These are phyloP conservation scores for Amanita jacksonii DNA, from an alignment of 768 basidiomycete species.

Conservation along the genomic window DNA sequence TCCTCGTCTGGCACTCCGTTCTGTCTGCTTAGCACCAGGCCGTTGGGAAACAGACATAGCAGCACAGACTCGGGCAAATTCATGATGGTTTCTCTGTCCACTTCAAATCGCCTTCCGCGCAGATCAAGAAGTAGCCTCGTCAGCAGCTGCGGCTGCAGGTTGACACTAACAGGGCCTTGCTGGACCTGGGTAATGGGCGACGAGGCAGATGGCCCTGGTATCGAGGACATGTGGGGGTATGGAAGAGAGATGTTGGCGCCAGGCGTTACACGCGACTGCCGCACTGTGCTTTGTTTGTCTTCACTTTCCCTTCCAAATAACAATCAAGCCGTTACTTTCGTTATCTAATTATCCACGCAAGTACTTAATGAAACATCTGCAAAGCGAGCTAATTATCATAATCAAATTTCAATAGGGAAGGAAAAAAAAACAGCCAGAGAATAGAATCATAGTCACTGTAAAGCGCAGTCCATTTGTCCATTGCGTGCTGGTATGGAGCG, in stretches of 20 bases:
- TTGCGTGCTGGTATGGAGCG: no score
- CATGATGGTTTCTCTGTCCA: constrained; percentile 97
- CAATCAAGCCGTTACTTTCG: no score
- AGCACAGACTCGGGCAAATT: constrained; percentile 96
- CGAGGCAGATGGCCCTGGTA: constrained; percentile 25
- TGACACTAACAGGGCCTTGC: constrained; percentile 55
- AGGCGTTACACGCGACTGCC: constrained; percentile 1
- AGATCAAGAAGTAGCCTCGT: constrained; percentile 88
- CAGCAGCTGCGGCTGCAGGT: constrained; percentile 79
- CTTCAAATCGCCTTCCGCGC: constrained; percentile 82
- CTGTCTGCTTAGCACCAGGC: constrained; percentile 86
- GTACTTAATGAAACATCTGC: no score
- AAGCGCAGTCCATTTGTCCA: background rate
- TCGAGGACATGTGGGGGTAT: constrained; percentile 23
- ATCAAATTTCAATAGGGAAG: background rate
- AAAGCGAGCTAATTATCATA: no score
- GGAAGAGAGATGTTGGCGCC: background rate
- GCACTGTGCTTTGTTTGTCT: constrained; percentile 8
- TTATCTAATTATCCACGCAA: no score
- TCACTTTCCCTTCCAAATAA: constrained; percentile 2
- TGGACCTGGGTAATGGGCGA: constrained; percentile 53
- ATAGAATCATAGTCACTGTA: background rate
- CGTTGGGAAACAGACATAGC: constrained; percentile 94
- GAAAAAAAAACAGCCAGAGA: background rate
- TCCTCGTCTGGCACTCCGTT: constrained; percentile 69